Evolutionary conservation across 257 asterid genomes (phyloP), one percentile per base, ranked within the genome.

Genomic region (Hygrophila difformis): DNA sequence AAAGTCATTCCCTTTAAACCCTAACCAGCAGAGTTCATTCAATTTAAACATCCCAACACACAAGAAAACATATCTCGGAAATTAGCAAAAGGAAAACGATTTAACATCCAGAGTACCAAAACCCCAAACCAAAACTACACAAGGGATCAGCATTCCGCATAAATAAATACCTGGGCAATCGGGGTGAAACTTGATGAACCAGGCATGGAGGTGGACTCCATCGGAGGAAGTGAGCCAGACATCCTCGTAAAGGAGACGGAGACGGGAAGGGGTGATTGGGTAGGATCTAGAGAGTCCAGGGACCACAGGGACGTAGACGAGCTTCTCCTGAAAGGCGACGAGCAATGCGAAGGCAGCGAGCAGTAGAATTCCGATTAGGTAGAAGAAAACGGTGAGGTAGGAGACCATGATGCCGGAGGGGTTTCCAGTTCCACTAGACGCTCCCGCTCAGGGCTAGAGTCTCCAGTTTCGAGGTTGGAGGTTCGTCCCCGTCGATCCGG

Each of bases 181-280:
- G 24, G 97, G 89, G 51, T 69, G 39, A 44, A 74, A 70, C 68
- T 86, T 91, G 54, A 91, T 81, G 64, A 86, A 86, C 99, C 99
- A 91, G 60, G 94, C 79, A 41, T 91, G 99, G 51, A 91, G 99
- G 34, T 94, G 93, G 33, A 91, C 88, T 22, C 97, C 99, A 48
- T 91, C 99, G 46, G 89, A 81, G 43, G 99, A 91, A 33, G 89
- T 80, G 50, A 91, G 95, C 99, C 99, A 86, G n/a, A 91, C 97
- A 41, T 91, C 99, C 11, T 91, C 97, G 56, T 80, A 83, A 1
- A 72, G 58, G 34, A 91, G 93, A 21, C 91, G 84, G 34, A 86
- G 78, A 24, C 99, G 77, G 40, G 87, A 82, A 18, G 99, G 99
- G 17, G 87, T 91, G 49, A 86, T 76, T 3, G 94, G 82, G 74